phyloP scores from a whole-genome alignment of 2,329 filamentous ascomycete species.

The Kalmusia sp. region DNA sequence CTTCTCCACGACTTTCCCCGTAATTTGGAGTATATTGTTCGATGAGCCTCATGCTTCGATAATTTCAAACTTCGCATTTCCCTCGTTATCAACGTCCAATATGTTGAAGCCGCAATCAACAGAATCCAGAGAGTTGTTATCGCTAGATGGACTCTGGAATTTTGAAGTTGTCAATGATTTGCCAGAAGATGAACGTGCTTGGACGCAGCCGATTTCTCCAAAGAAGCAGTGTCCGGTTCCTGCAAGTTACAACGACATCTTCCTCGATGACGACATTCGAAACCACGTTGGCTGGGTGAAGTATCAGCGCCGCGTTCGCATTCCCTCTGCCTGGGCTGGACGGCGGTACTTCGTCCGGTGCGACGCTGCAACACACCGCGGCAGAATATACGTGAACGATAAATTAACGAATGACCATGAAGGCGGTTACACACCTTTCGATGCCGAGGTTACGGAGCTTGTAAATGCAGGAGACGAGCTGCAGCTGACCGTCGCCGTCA shows the following conservation, averaged over 20 bases:
- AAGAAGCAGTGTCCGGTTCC: constrained; percentile 12
- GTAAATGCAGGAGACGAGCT: constrained; percentile 10
- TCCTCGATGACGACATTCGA: constrained; percentile 9
- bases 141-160: no score
- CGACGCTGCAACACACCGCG: constrained; percentile 18
- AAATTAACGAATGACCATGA: constrained; percentile 7
- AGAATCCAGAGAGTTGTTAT: no score
- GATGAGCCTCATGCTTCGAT: no score
- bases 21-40: no score
- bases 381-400: constrained; percentile 11
- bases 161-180: no score
- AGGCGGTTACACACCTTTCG: constrained; percentile 17
- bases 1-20: no score
- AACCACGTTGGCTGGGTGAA: constrained; percentile 17
- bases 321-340: constrained; percentile 11
- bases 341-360: constrained; percentile 8
- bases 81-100: no score
- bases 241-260: constrained; percentile 18
- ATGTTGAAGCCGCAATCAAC: no score
- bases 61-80: no score
- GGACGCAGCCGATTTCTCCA: no score
- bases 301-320: constrained; percentile 11
- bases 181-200: no score
- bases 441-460: constrained; percentile 12
- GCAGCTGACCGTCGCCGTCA: constrained; percentile 13